Percentiles rank a stretch among this genome's conserved stretches.
Evolutionary conservation across 2,329 filamentous ascomycete genomes (phyloP).

Genomic region (Colletotrichum endophyticum): DNA sequence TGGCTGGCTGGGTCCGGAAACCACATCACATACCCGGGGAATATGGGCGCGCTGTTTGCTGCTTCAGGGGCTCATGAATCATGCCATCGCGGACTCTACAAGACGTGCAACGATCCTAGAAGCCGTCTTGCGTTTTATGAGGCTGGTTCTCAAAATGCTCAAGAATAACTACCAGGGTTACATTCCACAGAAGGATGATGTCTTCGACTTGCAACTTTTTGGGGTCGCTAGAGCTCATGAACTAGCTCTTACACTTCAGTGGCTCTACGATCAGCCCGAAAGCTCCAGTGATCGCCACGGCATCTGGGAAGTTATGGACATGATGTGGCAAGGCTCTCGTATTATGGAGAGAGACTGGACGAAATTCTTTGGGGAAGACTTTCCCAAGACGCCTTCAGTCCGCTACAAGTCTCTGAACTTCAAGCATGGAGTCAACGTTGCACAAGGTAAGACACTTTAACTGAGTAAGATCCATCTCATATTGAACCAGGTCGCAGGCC

Average conservation of each 20-base stretch:
- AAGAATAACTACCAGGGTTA: slow-evolving; percentile 56
- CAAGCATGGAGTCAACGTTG: slow-evolving; percentile 47
- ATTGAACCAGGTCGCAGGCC: slow-evolving; percentile 25
- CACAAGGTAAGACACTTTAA: slow-evolving; percentile 37
- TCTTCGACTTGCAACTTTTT: slow-evolving; percentile 40
- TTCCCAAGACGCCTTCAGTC: slow-evolving; percentile 4
- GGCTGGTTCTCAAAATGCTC: slow-evolving; percentile 59
- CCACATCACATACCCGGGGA: slow-evolving; percentile 40
- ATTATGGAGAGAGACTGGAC: slow-evolving; percentile 34
- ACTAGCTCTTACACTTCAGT: slow-evolving; percentile 42
- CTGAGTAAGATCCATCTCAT: neutral
- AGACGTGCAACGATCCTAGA: slow-evolving; percentile 48
- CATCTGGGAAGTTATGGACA: slow-evolving; percentile 45
- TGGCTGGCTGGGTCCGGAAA: slow-evolving; percentile 64
- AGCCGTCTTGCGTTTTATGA: slow-evolving; percentile 54
- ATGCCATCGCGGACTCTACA: slow-evolving; percentile 51
- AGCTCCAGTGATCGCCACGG: slow-evolving; percentile 12
- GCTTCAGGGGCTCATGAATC: slow-evolving; percentile 49
- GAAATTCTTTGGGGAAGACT: slow-evolving; percentile 28
- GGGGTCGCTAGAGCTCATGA: slow-evolving; percentile 42
- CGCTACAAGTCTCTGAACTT: slow-evolving; percentile 37
- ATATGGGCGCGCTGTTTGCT: slow-evolving; percentile 60
- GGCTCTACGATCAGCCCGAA: slow-evolving; percentile 42
- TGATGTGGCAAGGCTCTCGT: slow-evolving; percentile 35
- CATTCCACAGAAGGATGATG: slow-evolving; percentile 45